Percentiles rank a stretch among this genome's conserved stretches.
These are phyloP conservation scores for Fusarium xyrophilum DNA, from an alignment of 2,329 filamentous ascomycete genomes.

Conservation along the genomic window DNA sequence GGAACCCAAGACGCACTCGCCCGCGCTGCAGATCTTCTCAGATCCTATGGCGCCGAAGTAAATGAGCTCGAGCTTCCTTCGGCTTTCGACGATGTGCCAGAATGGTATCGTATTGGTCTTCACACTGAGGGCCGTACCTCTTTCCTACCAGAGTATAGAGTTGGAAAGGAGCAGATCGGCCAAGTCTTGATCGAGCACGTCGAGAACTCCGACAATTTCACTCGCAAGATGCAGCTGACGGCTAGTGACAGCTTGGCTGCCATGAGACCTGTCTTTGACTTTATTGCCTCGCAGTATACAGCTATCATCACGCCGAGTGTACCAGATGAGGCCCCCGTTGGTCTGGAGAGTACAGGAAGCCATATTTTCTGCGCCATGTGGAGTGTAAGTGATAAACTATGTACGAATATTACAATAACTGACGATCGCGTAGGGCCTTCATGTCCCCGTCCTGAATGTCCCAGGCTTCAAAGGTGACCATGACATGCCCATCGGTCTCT, in stretches of 20 bases:
- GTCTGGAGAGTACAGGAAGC: constrained; percentile 61
- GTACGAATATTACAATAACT: neutral
- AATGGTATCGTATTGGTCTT: constrained; percentile 62
- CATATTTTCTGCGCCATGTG: constrained; percentile 60
- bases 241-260: constrained; percentile 62
- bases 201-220: constrained; percentile 55
- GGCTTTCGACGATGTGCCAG: constrained; percentile 56
- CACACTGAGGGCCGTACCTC: constrained; percentile 60
- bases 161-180: constrained; percentile 57
- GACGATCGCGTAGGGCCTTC: constrained; percentile 51
- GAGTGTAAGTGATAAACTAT: constrained; percentile 53
- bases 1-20: constrained; percentile 55
- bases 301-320: constrained; percentile 67
- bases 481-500: constrained; percentile 66
- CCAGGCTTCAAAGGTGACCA: constrained; percentile 64
- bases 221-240: constrained; percentile 57
- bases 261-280: constrained; percentile 62
- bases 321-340: constrained; percentile 65
- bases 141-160: constrained; percentile 63
- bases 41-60: constrained; percentile 59
- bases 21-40: constrained; percentile 50
- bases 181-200: constrained; percentile 58
- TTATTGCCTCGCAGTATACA: constrained; percentile 58
- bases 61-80: constrained; percentile 62
- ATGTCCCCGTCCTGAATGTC: constrained; percentile 69